Conservation (phyloP, 352 stramenopile species). For the Phytopythium litorale region DNA sequence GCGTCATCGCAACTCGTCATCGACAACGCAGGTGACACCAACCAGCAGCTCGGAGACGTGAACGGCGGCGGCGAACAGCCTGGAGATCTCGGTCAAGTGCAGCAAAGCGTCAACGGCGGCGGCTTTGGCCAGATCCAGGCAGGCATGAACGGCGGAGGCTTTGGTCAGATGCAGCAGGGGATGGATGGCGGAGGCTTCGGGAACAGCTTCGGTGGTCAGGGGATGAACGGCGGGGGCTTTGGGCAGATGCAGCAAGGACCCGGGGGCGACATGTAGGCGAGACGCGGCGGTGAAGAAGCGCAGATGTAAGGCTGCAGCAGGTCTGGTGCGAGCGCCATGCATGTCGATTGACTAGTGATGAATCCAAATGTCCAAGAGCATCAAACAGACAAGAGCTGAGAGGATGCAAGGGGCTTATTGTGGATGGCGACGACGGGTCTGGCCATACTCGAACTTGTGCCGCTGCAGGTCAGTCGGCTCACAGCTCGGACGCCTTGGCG, state of each 20-base stretch:
- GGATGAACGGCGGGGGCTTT: background rate
- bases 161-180: background rate
- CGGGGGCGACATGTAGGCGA: background rate
- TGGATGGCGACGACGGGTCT: background rate
- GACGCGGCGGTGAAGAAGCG: background rate
- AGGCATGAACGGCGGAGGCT: background rate
- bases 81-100: too few relatives aligned
- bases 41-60: too few relatives aligned
- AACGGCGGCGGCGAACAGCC: too few relatives aligned
- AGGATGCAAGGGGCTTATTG: background rate
- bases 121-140: background rate
- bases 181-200: too few relatives aligned
- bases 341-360: background rate
- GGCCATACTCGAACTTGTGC: background rate
- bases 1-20: too few relatives aligned
- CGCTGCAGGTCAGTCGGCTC: background rate
- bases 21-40: too few relatives aligned
- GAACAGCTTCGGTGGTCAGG: background rate
- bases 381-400: background rate
- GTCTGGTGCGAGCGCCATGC: background rate
- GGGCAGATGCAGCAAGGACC: background rate
- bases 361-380: background rate
- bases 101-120: background rate
- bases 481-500: constrained; percentile 1
- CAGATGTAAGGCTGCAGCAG: background rate